Percentiles rank a stretch among this genome's conserved stretches.
These are phyloP conservation scores for Austroboletus niveus DNA, from an alignment of 1,284 basidiomycete genomes.

Conservation along the genomic window DNA sequence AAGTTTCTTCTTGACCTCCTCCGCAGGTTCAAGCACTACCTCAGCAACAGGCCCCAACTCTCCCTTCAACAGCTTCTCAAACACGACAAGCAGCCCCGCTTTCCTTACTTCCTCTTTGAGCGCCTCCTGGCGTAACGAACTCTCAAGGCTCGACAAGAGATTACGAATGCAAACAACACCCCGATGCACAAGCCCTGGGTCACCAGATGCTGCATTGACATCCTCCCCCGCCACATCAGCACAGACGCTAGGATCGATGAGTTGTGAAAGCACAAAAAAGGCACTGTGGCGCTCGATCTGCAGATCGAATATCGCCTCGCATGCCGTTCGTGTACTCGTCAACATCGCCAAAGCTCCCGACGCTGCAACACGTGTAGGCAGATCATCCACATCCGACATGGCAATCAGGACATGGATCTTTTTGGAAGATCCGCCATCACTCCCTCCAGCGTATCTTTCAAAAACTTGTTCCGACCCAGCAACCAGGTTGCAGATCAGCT, in stretches of 20 bases:
- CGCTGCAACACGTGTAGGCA: constrained; percentile 79
- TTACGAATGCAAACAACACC: constrained; percentile 72
- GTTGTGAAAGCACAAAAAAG: constrained; percentile 58
- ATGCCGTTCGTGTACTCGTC: constrained; percentile 61
- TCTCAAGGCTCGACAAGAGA: constrained; percentile 49
- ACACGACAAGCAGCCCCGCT: constrained; percentile 48
- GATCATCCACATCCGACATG: constrained; percentile 80
- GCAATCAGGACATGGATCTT: constrained; percentile 83
- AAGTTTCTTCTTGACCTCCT: constrained; percentile 45
- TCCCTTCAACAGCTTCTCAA: constrained; percentile 48
- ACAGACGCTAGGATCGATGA: constrained; percentile 55
- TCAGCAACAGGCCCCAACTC: constrained; percentile 30
- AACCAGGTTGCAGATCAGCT: constrained; percentile 93
- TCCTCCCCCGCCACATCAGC: constrained; percentile 32
- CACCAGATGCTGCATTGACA: constrained; percentile 31
- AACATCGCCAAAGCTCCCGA: constrained; percentile 84
- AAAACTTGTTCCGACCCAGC: constrained; percentile 75
- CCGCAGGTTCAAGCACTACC: constrained; percentile 42
- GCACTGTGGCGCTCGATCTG: constrained; percentile 59
- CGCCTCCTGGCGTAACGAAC: constrained; percentile 36
- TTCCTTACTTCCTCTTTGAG: constrained; percentile 50
- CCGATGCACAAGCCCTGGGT: constrained; percentile 71
- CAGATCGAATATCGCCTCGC: constrained; percentile 58
- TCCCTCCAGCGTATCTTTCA: constrained; percentile 59
- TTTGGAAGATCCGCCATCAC: constrained; percentile 34